Conservation (phyloP, 2,329 filamentous ascomycete genomes). For the Elsinoe perseae region DNA sequence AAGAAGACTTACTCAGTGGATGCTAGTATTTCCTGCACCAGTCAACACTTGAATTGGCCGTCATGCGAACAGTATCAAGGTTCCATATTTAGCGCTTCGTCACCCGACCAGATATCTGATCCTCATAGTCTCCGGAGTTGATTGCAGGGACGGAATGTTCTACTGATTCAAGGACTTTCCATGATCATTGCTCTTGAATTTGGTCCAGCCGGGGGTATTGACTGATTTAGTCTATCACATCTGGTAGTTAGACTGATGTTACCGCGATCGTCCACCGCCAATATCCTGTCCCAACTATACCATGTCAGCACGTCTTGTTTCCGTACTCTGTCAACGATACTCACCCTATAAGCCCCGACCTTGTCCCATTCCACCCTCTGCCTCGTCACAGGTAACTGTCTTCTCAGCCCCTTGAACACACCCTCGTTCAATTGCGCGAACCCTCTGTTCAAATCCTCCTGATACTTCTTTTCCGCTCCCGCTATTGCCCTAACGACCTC, state of each 20-base stretch:
- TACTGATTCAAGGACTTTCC: too few species aligned
- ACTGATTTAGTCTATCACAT: neutral
- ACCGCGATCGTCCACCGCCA: slow-evolving; percentile 40
- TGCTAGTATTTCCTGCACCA: too few species aligned
- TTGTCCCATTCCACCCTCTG: slow-evolving; percentile 99
- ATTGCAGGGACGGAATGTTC: too few species aligned
- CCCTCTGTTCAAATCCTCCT: slow-evolving; percentile 88
- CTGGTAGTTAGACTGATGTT: slow-evolving; percentile 7
- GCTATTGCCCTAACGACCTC: slow-evolving; percentile 74
- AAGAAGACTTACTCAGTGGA: too few species aligned
- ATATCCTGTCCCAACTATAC: slow-evolving; percentile 43
- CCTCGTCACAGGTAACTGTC: slow-evolving; percentile 89
- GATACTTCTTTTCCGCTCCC: slow-evolving; percentile 77
- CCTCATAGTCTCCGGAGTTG: too few species aligned
- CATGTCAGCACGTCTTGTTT: slow-evolving; percentile 17
- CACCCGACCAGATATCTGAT: too few species aligned
- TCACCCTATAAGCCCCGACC: slow-evolving; percentile 80
- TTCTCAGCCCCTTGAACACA: slow-evolving; percentile 84
- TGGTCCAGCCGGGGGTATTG: too few species aligned
- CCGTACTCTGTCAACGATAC: slow-evolving; percentile 25
- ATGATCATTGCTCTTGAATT: too few species aligned
- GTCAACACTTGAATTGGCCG: too few species aligned
- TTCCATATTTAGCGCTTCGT: too few species aligned
- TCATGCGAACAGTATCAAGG: too few species aligned
- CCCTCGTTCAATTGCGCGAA: slow-evolving; percentile 86